Base-by-base conservation (phyloP, 2,329 filamentous ascomycete species). In the Calonectria crousiana region DNA sequence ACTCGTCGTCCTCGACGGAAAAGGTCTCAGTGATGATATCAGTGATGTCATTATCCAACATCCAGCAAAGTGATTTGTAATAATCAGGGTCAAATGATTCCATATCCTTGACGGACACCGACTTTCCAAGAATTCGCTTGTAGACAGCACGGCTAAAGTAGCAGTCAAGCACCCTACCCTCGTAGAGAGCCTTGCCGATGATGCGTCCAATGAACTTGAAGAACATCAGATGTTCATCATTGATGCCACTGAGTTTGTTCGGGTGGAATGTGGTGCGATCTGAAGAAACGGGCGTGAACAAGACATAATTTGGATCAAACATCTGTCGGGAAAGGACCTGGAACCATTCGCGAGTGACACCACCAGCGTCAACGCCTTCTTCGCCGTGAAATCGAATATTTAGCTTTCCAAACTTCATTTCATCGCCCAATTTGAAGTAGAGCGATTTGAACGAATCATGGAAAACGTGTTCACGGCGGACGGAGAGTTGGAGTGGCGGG, bases 151-250 rank as follows among this genome's bases (percentile, higher is more conserved):
- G 93, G 86, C 96, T 98, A 88, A 99, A 99, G 89, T 98, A 98
- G 85, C 97, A 99, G 85, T 99, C 97, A 36, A 99, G 92, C 44
- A 99, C 93, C 71, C 97, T 94, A 58, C 95, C 95, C 87, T 99
- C 97, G 84, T 98, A 99, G 64, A 99, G 90, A 47, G 97, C 97
- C 86, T 99, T 99, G 81, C 97, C 97, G 79, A 99, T 99, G 85
- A 99, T 95, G 65, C 97, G 95, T 52, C 97, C 97, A 81, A 99
- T 98, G 86, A 99, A 99, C 84, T 98, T 98, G 92, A 99, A 99
- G 90, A 98, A 99, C 88, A 95, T 92, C 74, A 98, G 86, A 88
- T 99, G 97, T 85, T 99, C 96, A 41, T 95, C 93, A 83, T 99
- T 99, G 90, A 98, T 93, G 56, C 93, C 93, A 85, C 96, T 98